Conservation (phyloP, 1,284 basidiomycete species). For the Ganoderma lucidum region DNA sequence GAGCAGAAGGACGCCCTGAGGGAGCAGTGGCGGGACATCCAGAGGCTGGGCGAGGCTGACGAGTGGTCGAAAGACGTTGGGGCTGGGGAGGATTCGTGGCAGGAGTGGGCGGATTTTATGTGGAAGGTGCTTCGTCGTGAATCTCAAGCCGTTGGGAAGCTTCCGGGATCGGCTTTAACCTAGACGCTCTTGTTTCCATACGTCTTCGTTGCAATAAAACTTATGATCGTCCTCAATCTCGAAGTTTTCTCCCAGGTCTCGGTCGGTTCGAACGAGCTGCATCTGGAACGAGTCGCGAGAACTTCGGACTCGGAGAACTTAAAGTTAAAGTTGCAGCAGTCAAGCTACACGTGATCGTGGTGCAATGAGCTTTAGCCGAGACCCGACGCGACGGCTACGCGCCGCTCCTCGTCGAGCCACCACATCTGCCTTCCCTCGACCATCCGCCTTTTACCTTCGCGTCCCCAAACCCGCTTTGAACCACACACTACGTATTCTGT, state of each 20-base stretch:
- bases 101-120: constrained; percentile 74
- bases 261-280: no score
- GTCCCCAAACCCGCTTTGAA: not conserved
- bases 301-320: no score
- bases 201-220: no score
- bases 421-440: not conserved
- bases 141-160: no score
- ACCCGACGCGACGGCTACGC: constrained; percentile 2
- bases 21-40: constrained; percentile 64
- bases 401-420: not conserved
- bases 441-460: not conserved
- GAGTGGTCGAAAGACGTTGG: constrained; percentile 71
- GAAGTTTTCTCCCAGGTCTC: not conserved
- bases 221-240: not conserved
- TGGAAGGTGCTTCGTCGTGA: constrained; percentile 50
- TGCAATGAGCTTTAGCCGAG: constrained; percentile 1
- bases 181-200: no score
- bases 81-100: constrained; percentile 42
- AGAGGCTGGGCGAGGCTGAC: constrained; percentile 59
- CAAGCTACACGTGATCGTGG: constrained; percentile 7
- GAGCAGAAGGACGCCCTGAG: constrained; percentile 57
- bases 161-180: no score
- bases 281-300: not conserved
- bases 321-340: not conserved
- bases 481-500: not conserved